A percentile compares a stretch with the other conserved stretches of the same genome.
Conservation (phyloP, 345 rosid genomes). For the Crucihimalaya himalaica region DNA sequence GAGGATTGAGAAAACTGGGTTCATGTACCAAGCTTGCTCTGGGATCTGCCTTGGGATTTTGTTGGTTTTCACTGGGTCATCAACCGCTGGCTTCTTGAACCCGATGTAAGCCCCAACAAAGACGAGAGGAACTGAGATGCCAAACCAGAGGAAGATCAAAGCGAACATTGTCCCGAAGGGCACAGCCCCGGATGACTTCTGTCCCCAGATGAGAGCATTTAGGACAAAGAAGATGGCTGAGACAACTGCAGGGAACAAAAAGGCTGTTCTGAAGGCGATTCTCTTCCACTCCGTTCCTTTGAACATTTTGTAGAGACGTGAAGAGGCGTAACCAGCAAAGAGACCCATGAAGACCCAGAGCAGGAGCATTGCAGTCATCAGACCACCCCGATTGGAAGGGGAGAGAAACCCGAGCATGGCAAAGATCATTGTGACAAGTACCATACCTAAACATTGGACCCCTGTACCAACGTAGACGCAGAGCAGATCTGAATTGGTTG, state of each 20-base stretch:
- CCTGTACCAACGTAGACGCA: slow-evolving; percentile 83
- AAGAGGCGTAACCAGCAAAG: slow-evolving; percentile 71
- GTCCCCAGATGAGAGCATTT: slow-evolving; percentile 84
- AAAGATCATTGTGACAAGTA: slow-evolving; percentile 72
- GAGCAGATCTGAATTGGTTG: slow-evolving; percentile 64
- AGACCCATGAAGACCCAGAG: slow-evolving; percentile 92
- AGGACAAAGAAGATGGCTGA: slow-evolving; percentile 71
- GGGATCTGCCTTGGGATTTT: slow-evolving; percentile 86
- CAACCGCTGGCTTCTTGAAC: slow-evolving; percentile 72
- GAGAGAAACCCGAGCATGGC: slow-evolving; percentile 85
- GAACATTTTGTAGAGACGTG: slow-evolving; percentile 73
- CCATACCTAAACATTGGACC: slow-evolving; percentile 77
- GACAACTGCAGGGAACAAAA: slow-evolving; percentile 68
- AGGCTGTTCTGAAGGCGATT: slow-evolving; percentile 70
- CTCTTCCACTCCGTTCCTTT: slow-evolving; percentile 84
- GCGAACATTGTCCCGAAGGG: slow-evolving; percentile 92
- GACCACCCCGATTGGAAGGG: slow-evolving; percentile 87
- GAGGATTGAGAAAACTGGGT: slow-evolving; percentile 72
- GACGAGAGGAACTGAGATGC: slow-evolving; percentile 83
- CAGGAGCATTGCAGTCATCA: slow-evolving; percentile 84
- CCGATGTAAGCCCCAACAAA: slow-evolving; percentile 71
- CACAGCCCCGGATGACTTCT: slow-evolving; percentile 85
- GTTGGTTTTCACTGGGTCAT: slow-evolving; percentile 85
- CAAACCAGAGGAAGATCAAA: slow-evolving; percentile 72
- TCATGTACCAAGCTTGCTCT: slow-evolving; percentile 92